Evolutionary conservation across 2,329 filamentous ascomycete genomes (phyloP).

Genomic region (Endoconidiophora laricicola): DNA sequence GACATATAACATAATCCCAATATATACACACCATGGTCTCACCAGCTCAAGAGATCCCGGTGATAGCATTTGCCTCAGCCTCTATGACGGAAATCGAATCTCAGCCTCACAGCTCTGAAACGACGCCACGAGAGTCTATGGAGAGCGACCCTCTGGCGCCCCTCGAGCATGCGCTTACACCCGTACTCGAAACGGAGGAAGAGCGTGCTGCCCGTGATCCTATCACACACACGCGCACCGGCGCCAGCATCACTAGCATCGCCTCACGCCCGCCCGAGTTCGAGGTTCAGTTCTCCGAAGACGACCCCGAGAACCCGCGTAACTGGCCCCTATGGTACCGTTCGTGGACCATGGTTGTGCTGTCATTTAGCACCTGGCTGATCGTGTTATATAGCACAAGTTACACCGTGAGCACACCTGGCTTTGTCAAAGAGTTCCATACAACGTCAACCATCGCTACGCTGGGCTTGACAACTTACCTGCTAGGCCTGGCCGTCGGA

Average conservation of each 20-base stretch:
- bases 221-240: slow-evolving; percentile 26
- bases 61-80: no score
- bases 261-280: slow-evolving; percentile 39
- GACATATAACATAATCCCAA: no score
- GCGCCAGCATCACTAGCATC: slow-evolving; percentile 26
- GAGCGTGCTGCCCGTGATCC: slow-evolving; percentile 28
- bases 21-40: no score
- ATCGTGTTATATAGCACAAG: slow-evolving; percentile 61
- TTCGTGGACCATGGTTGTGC: slow-evolving; percentile 26
- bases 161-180: slow-evolving; percentile 24
- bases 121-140: neutral
- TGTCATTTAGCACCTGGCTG: slow-evolving; percentile 31
- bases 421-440: slow-evolving; percentile 51
- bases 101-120: no score
- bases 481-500: slow-evolving; percentile 57
- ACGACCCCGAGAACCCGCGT: slow-evolving; percentile 46
- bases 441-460: slow-evolving; percentile 45
- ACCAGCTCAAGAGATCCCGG: no score
- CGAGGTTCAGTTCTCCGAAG: slow-evolving; percentile 54
- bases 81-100: no score
- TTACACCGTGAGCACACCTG: slow-evolving; percentile 56
- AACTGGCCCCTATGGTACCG: slow-evolving; percentile 45
- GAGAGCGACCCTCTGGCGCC: slow-evolving; percentile 19
- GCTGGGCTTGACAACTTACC: slow-evolving; percentile 62
- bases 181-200: slow-evolving; percentile 23